These are phyloP conservation scores for Paramyrothecium sp. DNA, from an alignment of 2,329 filamentous ascomycete genomes.

Conservation along the genomic window DNA sequence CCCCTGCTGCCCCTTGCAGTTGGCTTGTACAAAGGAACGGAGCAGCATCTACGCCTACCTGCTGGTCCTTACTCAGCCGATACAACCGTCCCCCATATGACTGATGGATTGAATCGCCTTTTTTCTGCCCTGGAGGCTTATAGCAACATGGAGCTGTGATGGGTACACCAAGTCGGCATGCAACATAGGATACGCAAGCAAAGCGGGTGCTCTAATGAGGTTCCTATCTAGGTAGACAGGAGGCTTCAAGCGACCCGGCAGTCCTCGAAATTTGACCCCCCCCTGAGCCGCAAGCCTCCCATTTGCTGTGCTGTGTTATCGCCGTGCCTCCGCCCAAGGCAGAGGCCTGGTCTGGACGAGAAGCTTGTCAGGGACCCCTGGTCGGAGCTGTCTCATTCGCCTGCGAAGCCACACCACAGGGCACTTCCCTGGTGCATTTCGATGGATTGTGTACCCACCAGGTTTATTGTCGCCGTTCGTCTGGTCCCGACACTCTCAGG, in stretches of 20 bases:
- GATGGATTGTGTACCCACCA: background rate
- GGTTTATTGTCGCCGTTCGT: background rate
- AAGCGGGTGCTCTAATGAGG: background rate
- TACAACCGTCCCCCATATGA: too few species aligned
- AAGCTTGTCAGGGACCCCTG: background rate
- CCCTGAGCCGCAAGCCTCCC: background rate
- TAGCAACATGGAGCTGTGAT: too few species aligned
- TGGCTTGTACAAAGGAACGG: too few species aligned
- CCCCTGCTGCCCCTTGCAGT: too few species aligned
- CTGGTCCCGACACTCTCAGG: background rate
- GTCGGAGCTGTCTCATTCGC: conserved; percentile 2
- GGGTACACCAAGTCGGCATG: background rate
- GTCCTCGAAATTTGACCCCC: background rate
- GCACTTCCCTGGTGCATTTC: background rate
- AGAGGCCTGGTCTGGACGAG: background rate
- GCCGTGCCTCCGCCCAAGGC: background rate
- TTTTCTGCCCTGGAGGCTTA: too few species aligned
- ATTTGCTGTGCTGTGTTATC: background rate
- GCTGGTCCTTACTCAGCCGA: too few species aligned
- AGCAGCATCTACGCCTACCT: too few species aligned
- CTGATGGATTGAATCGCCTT: too few species aligned
- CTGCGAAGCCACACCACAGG: background rate
- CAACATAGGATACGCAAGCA: background rate
- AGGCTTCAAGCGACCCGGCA: background rate
- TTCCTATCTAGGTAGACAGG: background rate